Base-by-base conservation (phyloP, 2,329 filamentous ascomycete genomes). In the Fusarium bulbicola region DNA sequence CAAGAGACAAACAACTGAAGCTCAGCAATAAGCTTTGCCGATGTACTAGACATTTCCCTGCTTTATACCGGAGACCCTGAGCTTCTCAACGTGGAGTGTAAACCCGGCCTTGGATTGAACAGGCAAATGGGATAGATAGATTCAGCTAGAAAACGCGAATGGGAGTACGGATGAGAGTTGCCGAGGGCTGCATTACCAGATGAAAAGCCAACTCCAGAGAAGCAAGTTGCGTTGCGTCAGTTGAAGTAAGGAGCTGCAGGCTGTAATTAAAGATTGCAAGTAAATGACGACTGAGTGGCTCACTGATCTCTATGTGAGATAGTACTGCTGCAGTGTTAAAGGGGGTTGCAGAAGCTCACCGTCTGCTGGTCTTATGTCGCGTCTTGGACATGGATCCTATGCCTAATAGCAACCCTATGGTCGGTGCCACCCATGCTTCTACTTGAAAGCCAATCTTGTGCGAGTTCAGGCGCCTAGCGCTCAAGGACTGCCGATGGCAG, bases 261-360 rank as follows among this genome's bases (percentile, higher is more conserved):
- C n/a, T 45, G 65, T 72, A 77, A 77, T 77, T 66, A 76, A 75
- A 75, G 40, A 50, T 28, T 49, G n/a, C 42, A 50, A 50, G 66
- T 40, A 74, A 66, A 71, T 70, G 73, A 63, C 58, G 59, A 63
- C 53, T 46, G 67, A 66, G 57, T 64, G 66, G 65, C 50, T 69
- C 34, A 61, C 40, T 67, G 46, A 36, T 67, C 45, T 69, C 58
- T 69, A 53, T 69, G 46, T 73, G 65, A 63, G 47, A 68, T 68
- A 63, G 56, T 68, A 49, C 37, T 63, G 70, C 75, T 78, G 76
- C 76, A 70, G 69, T 74, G 67, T 60, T 76, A 73, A 78, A 78
- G 77, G 77, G 77, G 77, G 54, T 77, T 74, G 76, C 76, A 78
- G 67, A 63, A 72, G 73, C 68, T 76, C 72, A 75, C 76, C 52